Evolutionary conservation across 192 early-diverging fungal genomes (phyloP).

Genomic region (Gamsiella multidivaricata): DNA sequence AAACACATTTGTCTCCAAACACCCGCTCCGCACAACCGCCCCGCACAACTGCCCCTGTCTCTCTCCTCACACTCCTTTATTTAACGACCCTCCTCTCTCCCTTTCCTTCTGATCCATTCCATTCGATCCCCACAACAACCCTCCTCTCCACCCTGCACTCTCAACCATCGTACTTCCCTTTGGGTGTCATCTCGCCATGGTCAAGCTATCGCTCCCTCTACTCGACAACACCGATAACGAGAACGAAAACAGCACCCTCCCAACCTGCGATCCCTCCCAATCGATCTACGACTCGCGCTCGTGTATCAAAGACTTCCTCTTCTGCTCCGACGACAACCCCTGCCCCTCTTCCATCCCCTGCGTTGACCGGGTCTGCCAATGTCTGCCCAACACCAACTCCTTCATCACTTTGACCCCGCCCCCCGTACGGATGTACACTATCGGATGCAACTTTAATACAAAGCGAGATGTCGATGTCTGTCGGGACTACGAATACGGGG

Average conservation of each 20-base stretch:
- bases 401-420: slow-evolving; percentile 40
- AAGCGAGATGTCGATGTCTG: slow-evolving; percentile 12
- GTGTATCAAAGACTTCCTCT: slow-evolving; percentile 47
- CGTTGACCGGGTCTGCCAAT: slow-evolving; percentile 51
- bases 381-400: slow-evolving; percentile 24
- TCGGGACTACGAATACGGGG: slow-evolving; percentile 43
- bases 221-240: slow-evolving; percentile 49
- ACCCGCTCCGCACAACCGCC: too few species aligned
- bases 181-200: too few species aligned
- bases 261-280: slow-evolving; percentile 44
- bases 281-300: slow-evolving; percentile 35
- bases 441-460: slow-evolving; percentile 47
- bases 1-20: not conserved
- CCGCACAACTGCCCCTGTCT: too few species aligned
- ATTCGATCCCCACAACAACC: not conserved
- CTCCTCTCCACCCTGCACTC: not conserved
- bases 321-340: slow-evolving; percentile 52
- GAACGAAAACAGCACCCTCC: slow-evolving; percentile 2
- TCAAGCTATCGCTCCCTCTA: slow-evolving; percentile 32
- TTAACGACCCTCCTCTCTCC: not conserved
- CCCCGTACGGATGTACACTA: slow-evolving; percentile 46
- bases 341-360: slow-evolving; percentile 41
- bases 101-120: not conserved
- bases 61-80: too few species aligned
- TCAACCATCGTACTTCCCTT: too few species aligned